These are phyloP conservation scores for Fusarium luffae DNA, from an alignment of 2,329 filamentous ascomycete genomes.

Conservation along the genomic window DNA sequence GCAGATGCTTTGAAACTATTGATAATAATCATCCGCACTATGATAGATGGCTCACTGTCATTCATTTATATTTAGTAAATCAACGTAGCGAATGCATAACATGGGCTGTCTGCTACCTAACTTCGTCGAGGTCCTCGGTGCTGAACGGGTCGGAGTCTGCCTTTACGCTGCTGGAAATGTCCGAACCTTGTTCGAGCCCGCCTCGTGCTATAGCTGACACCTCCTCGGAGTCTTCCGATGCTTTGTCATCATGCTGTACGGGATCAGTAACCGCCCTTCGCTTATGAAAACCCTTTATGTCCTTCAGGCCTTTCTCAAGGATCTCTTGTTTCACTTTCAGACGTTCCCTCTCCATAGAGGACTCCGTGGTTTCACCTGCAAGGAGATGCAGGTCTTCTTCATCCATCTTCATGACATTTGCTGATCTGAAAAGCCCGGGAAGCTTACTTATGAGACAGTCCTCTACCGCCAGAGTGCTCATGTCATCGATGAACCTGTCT, in stretches of 20 bases:
- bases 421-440: background rate
- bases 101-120: background rate
- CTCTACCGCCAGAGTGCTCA: background rate
- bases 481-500: slow-evolving; percentile 25
- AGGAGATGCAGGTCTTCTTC: background rate
- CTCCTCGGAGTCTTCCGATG: background rate
- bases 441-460: slow-evolving; percentile 1
- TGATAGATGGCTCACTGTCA: no score
- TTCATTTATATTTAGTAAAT: no score
- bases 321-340: background rate
- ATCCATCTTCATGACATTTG: background rate
- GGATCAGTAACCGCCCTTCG: background rate
- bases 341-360: background rate
- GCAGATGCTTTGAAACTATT: no score
- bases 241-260: background rate
- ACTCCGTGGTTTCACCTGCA: background rate
- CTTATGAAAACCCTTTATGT: background rate
- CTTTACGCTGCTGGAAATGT: accelerated
- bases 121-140: background rate
- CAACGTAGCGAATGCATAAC: background rate
- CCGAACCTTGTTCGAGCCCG: background rate
- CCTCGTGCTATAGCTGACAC: background rate
- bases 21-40: no score
- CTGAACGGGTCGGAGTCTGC: background rate
- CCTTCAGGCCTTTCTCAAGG: background rate